These are phyloP conservation scores for Candida chauliodis DNA, from an alignment of 805 yeast species.

Conservation along the genomic window DNA sequence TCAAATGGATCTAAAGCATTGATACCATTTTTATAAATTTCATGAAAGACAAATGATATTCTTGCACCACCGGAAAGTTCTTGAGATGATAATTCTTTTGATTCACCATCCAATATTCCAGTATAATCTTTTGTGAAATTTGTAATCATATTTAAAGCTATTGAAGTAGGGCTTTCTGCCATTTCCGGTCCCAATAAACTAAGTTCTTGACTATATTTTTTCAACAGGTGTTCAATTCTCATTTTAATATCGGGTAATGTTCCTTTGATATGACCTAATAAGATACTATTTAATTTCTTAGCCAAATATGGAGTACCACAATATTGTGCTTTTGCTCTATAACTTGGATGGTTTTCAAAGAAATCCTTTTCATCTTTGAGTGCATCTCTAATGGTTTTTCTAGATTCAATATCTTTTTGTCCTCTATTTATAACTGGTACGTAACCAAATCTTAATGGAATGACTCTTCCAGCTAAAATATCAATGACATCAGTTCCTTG, in stretches of 20 bases:
- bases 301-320: slow-evolving; percentile 99
- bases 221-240: slow-evolving; percentile 79
- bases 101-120: slow-evolving; percentile 88
- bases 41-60: slow-evolving; percentile 94
- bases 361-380: slow-evolving; percentile 73
- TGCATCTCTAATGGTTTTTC: slow-evolving; percentile 86
- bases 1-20: slow-evolving; percentile 93
- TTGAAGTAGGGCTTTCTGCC: slow-evolving; percentile 82
- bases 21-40: slow-evolving; percentile 89
- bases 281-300: slow-evolving; percentile 80
- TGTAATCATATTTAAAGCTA: slow-evolving; percentile 86
- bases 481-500: slow-evolving; percentile 96
- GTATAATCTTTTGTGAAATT: slow-evolving; percentile 89
- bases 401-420: slow-evolving; percentile 88
- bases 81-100: slow-evolving; percentile 79
- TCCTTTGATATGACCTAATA: slow-evolving; percentile 76
- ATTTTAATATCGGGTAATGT: slow-evolving; percentile 83
- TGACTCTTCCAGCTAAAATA: slow-evolving; percentile 90
- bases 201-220: slow-evolving; percentile 81
- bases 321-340: slow-evolving; percentile 87
- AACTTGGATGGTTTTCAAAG: slow-evolving; percentile 87
- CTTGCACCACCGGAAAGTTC: slow-evolving; percentile 98
- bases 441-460: slow-evolving; percentile 92
- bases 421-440: slow-evolving; percentile 97
- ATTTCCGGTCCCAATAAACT: slow-evolving; percentile 81